Percentiles rank a stretch among this genome's conserved stretches.
phyloP scores from a whole-genome alignment of 495 filamentous ascomycete genomes.

The Hyaloscypha hepaticicola region DNA sequence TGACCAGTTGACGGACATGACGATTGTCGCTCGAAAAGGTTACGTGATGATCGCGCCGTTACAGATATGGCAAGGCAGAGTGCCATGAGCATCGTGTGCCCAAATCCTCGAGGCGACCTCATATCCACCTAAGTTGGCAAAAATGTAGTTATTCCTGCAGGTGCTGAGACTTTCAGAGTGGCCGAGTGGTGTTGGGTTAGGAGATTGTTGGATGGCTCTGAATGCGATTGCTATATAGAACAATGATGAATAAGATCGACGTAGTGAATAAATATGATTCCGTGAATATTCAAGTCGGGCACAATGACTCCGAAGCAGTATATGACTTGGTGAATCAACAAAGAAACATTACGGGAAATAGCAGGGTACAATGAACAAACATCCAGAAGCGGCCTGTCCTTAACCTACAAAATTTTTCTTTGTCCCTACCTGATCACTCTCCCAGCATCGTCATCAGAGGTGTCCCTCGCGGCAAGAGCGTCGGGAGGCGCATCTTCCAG shows the following conservation, averaged over 20 bases:
- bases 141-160: not conserved
- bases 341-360: conserved; percentile 22
- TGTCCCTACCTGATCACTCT: conserved; percentile 19
- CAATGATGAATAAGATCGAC: conserved; percentile 7
- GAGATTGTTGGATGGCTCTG: not conserved
- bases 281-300: not conserved
- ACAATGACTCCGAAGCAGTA: conserved; percentile 15
- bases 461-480: conserved; percentile 5
- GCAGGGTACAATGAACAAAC: conserved; percentile 23
- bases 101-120: conserved; percentile 14
- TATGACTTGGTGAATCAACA: conserved; percentile 14
- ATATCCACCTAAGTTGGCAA: conserved; percentile 12
- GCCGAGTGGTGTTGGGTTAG: not conserved
- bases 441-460: conserved; percentile 23
- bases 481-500: conserved; percentile 11
- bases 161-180: not conserved
- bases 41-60: conserved; percentile 15
- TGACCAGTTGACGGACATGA: conserved; percentile 48
- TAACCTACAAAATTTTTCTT: conserved; percentile 11
- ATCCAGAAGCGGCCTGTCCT: conserved; percentile 17
- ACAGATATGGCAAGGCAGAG: conserved; percentile 17
- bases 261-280: not conserved
- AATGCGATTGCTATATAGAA: not conserved
- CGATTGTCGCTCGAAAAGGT: conserved; percentile 25
- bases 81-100: conserved; percentile 21